phyloP scores from a whole-genome alignment of 495 filamentous ascomycete species.

The Pseudotulostoma volvatum region DNA sequence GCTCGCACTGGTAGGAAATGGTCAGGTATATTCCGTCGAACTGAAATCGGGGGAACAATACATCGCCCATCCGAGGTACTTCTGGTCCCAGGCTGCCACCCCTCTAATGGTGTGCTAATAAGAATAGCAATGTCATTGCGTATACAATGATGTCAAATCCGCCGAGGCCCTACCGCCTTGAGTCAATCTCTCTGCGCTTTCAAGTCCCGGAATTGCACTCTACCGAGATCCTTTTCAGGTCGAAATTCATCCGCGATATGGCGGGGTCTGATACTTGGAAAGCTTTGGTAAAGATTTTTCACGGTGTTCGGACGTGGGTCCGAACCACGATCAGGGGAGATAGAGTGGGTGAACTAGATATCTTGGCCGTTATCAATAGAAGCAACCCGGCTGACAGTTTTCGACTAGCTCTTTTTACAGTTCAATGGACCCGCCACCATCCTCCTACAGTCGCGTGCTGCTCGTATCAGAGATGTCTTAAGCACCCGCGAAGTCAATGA shows the following conservation, averaged over 20 bases:
- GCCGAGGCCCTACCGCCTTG: constrained; percentile 72
- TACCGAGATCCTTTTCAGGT: constrained; percentile 37
- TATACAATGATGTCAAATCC: constrained; percentile 55
- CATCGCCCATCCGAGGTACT: constrained; percentile 60
- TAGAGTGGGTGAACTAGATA: constrained; percentile 32
- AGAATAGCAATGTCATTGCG: constrained; percentile 62
- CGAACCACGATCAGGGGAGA: constrained; percentile 87
- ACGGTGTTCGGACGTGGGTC: constrained; percentile 52
- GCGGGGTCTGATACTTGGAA: constrained; percentile 55
- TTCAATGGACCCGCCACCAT: constrained; percentile 77
- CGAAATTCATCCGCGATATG: constrained; percentile 56
- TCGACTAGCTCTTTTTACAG: constrained; percentile 56
- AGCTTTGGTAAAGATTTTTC: constrained; percentile 39
- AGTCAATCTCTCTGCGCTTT: constrained; percentile 55
- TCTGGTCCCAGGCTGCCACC: background rate
- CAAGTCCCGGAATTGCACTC: constrained; percentile 55
- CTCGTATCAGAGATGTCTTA: constrained; percentile 59
- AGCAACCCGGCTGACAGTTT: constrained; percentile 3
- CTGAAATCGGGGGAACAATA: constrained; percentile 71
- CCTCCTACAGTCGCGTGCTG: constrained; percentile 67
- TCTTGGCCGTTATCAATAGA: background rate
- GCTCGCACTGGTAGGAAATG: constrained; percentile 65
- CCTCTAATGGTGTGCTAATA: background rate
- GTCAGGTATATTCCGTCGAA: constrained; percentile 70
- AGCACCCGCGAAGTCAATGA: constrained; percentile 66